These are phyloP conservation scores for Mortierella sp. DNA, from an alignment of 371 early-diverging fungal species.

Conservation along the genomic window DNA sequence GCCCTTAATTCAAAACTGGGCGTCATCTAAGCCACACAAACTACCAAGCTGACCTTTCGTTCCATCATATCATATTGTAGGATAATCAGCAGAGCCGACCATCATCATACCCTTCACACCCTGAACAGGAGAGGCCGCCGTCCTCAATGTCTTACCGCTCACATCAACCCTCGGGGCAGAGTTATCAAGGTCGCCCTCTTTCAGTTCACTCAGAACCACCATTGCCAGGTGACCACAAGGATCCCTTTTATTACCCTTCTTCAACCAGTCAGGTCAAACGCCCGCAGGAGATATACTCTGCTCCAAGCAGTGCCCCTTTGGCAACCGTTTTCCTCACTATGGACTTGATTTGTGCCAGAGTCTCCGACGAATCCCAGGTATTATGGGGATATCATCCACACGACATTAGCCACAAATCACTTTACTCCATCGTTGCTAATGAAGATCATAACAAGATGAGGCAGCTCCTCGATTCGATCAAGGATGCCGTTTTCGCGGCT, in stretches of 20 bases:
- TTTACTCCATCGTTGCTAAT: slow-evolving; percentile 65
- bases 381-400: slow-evolving; percentile 71
- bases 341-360: slow-evolving; percentile 69
- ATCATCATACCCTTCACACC: slow-evolving; percentile 28
- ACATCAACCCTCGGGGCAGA: slow-evolving; percentile 19
- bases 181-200: slow-evolving; percentile 35
- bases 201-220: slow-evolving; percentile 49
- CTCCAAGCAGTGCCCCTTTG: slow-evolving; percentile 33
- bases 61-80: background rate
- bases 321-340: slow-evolving; percentile 64
- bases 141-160: slow-evolving; percentile 37
- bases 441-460: slow-evolving; percentile 62
- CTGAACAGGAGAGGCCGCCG: slow-evolving; percentile 26
- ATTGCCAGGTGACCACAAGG: slow-evolving; percentile 30
- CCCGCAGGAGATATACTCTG: slow-evolving; percentile 39
- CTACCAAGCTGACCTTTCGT: background rate
- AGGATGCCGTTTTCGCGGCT: slow-evolving; percentile 62
- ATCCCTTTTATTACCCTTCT: slow-evolving; percentile 26
- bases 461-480: slow-evolving; percentile 58
- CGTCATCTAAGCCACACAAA: background rate
- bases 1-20: background rate
- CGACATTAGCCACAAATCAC: slow-evolving; percentile 68
- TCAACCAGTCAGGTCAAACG: slow-evolving; percentile 38
- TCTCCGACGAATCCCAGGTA: slow-evolving; percentile 66
- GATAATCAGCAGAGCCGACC: slow-evolving; percentile 9